Percentiles rank a stretch among this genome's conserved stretches.
Conservation (phyloP, 192 early-diverging fungal species). For the Funneliformis geosporum region DNA sequence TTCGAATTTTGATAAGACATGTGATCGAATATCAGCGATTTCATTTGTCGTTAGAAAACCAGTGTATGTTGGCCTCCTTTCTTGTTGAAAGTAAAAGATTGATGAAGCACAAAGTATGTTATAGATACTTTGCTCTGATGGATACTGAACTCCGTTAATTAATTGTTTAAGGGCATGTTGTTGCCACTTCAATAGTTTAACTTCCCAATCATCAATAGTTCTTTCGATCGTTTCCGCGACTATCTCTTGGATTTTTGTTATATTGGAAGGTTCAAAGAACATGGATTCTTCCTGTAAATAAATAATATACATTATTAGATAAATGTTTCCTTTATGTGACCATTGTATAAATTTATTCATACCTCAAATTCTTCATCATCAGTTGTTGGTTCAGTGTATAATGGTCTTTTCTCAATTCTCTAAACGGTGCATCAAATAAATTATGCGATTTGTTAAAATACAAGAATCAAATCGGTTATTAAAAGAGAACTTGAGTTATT, state of each 20-base stretch:
- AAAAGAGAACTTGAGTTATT: conserved; percentile 34
- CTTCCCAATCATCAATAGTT: conserved; percentile 28
- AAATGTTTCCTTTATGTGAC: conserved; percentile 27
- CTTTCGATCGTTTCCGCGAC: conserved; percentile 20
- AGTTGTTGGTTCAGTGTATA: conserved; percentile 28
- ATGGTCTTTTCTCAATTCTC: conserved; percentile 31
- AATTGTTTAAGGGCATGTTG: conserved; percentile 30
- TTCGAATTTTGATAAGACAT: conserved; percentile 32
- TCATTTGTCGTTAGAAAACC: conserved; percentile 25
- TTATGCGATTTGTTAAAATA: conserved; percentile 32
- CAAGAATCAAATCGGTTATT: conserved; percentile 27
- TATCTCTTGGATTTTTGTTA: conserved; percentile 32
- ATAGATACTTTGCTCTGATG: conserved; percentile 23
- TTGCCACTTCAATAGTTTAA: conserved; percentile 32
- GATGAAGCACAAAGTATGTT: conserved; percentile 29
- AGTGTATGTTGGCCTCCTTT: conserved; percentile 17
- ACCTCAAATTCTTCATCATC: conserved; percentile 32
- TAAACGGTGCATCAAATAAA: too few species aligned
- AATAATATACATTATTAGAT: conserved; percentile 34
- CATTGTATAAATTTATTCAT: conserved; percentile 30
- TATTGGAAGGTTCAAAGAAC: conserved; percentile 29
- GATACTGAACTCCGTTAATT: conserved; percentile 27
- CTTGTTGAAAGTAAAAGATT: conserved; percentile 29
- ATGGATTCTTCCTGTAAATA: conserved; percentile 33
- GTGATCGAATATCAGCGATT: too few species aligned